These are phyloP conservation scores for Pleomassaria siparia DNA, from an alignment of 2,329 filamentous ascomycete genomes.

Conservation along the genomic window DNA sequence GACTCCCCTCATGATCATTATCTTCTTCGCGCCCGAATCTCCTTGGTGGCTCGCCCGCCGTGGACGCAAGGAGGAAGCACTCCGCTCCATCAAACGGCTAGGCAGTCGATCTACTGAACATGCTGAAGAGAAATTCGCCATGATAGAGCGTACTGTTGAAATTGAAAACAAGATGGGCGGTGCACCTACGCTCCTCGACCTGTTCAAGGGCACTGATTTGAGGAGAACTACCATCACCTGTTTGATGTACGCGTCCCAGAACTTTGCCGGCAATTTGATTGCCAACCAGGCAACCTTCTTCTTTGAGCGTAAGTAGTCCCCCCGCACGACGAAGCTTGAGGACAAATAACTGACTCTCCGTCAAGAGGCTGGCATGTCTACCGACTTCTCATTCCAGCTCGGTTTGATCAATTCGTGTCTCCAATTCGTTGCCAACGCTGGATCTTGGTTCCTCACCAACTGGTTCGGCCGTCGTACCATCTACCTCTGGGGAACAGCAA, in stretches of 20 bases:
- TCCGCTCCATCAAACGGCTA: constrained; percentile 53
- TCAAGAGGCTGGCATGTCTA: constrained; percentile 61
- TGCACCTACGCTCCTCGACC: constrained; percentile 53
- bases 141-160: constrained; percentile 61
- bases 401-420: constrained; percentile 67
- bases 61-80: constrained; percentile 44
- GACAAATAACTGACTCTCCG: constrained; percentile 13
- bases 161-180: constrained; percentile 52
- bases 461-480: constrained; percentile 66
- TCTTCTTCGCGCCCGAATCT: constrained; percentile 55
- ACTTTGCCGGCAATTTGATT: constrained; percentile 64
- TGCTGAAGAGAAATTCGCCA: constrained; percentile 53
- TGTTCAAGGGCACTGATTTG: constrained; percentile 58
- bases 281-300: constrained; percentile 66
- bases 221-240: constrained; percentile 59
- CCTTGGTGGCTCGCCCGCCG: constrained; percentile 55
- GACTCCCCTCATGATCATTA: constrained; percentile 46
- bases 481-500: constrained; percentile 61
- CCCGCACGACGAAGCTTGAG: constrained; percentile 7
- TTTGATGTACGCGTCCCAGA: constrained; percentile 61
- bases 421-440: constrained; percentile 63
- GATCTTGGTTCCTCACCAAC: constrained; percentile 67
- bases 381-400: constrained; percentile 60
- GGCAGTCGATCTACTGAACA: constrained; percentile 43
- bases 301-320: constrained; percentile 53